Evolutionary conservation across 768 basidiomycete genomes (phyloP), one percentile per base, ranked within the genome.

Genomic region (Pisolithus marmoratus): DNA sequence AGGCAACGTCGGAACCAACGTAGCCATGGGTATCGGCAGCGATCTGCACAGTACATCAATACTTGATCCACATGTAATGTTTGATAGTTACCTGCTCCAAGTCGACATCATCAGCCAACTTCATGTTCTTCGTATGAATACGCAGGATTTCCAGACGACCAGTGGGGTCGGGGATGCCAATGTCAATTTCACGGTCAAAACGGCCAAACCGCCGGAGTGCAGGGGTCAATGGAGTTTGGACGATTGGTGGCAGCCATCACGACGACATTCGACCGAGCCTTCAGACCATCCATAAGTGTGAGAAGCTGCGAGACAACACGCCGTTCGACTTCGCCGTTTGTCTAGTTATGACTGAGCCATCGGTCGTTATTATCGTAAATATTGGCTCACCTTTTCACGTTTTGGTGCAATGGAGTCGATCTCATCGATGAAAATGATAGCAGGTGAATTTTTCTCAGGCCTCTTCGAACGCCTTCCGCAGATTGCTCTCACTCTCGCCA

Each of bases 71-170:
- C 5, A 37, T 6, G 23, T 52, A 20, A 23, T 31, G 2, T 23
- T 37, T n/a, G 31, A 31, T 42, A 47, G 46, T 53, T 60, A 86
- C 89, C 76, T 93, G 91, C 70, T 99, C 96, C 54, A 98, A 83
- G 64, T 99, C 96, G 36, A 98, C 96, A 59, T 98, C 95, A 51
- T 98, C 94, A 23, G 71, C 82, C 46, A 98, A 79, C 72, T 98
- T 99, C 96, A 99, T 98, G 76, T 99, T 98, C 85, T 98, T 98
- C 52, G 96, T 98, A 78, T 98, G 96, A 55, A 99, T 98, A 48
- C 95, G 90, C 55, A 98, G 86, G 64, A 98, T 99, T 68, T 99
- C 96, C 42, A 98, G 83, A 72, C 96, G 95, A 50, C 96, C 96
- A 53, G 95, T 98, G 0, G 96, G 96, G 71, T 99, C 96, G 41